Evolutionary conservation across 805 yeast genomes (phyloP), one percentile per base, ranked within the genome.

Genomic region (Martiniozyma abietophila): DNA sequence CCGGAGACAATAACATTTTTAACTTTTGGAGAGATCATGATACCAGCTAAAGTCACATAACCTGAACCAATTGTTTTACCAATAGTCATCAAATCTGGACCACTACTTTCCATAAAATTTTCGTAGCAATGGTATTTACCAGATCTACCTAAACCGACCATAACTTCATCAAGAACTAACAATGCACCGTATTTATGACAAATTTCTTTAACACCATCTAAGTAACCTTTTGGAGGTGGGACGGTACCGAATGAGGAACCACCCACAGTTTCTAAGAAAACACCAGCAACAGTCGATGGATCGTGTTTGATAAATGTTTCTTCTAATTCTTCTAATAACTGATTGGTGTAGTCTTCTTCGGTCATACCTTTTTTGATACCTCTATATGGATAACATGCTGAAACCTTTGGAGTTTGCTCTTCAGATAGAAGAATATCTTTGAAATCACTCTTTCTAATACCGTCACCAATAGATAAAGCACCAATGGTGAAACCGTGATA

Each of bases 111-210:
- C 47, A 62, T 49, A 37, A 49, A 62, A 41, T 62, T 62, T 45
- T 65, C 70, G 65, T 68, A 39, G 68, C 68, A 51, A 57, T 61
- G 41, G 58, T 57, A 34, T 53, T 58, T 41, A 23, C 76, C 76
- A 32, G 61, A 52, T 48, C 77, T 62, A 24, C 76, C 77, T 21
- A 69, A 63, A 18, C 78, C 78, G 45, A 72, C 70, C 74, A 71
- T 69, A 25, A 88, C 97, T 59, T 88, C 97, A 57, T 88, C 97
- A 57, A 89, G 67, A 55, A 86, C 84, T 17, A 96, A 85, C 50
- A 88, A 59, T 27, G 96, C 96, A 43, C 96, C 96, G 55, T 89
- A 88, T 61, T 88, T 84, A 30, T 86, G 94, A 29, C 96, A 96
- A 49, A 88, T 46, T 18, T 51, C 61, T 32, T 67, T 42, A 12